Evolutionary conservation across 2,329 filamentous ascomycete species (phyloP), one percentile per base, ranked within the genome.

Genomic region (Allantophomopsis cytisporea): DNA sequence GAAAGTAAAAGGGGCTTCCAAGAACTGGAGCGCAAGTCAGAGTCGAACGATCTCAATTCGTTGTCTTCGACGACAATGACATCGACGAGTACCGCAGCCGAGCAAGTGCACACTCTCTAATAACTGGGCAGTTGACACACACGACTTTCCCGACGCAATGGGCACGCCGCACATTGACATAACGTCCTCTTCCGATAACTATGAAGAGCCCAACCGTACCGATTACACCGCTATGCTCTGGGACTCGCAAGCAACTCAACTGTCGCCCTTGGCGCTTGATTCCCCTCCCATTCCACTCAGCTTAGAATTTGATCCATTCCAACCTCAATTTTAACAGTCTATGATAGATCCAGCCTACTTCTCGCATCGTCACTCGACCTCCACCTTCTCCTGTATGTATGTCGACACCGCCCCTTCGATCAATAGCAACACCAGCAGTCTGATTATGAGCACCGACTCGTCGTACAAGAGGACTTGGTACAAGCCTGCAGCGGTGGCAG

Each of bases 1-100:
- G 73, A 79, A 53, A 70, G 75, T 48, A 71, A 74, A 51, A 64
- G 67, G 11, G 73, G 71, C 41, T 62, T 78, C 51, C 60, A 62
- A 11, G 71, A 73, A 48, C 57, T 79, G 37, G 71, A 71, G 13
- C 62, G 64, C 7, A 68, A 76, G 51, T 58, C 79, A 8, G 67
- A 67, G 35, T 39, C 45, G 35, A 43, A 47, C 10, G 38, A 41
- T n/a, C n/a, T n/a, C n/a, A n/a, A n/a, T n/a, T n/a, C n/a, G n/a
- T n/a, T n/a, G n/a, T n/a, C n/a, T n/a, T n/a, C n/a, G n/a, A n/a
- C n/a, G n/a, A n/a, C n/a, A n/a, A n/a, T n/a, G n/a, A n/a, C n/a
- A n/a, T 8, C 30, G n/a, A n/a, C 30, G n/a, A n/a, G n/a, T n/a
- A n/a, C 10, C 8, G n/a, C 10, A 31, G 30, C 8, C n/a, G 30